Evolutionary conservation across 139 green algal species (phyloP).

Genomic region (Desmodesmus armatus): DNA sequence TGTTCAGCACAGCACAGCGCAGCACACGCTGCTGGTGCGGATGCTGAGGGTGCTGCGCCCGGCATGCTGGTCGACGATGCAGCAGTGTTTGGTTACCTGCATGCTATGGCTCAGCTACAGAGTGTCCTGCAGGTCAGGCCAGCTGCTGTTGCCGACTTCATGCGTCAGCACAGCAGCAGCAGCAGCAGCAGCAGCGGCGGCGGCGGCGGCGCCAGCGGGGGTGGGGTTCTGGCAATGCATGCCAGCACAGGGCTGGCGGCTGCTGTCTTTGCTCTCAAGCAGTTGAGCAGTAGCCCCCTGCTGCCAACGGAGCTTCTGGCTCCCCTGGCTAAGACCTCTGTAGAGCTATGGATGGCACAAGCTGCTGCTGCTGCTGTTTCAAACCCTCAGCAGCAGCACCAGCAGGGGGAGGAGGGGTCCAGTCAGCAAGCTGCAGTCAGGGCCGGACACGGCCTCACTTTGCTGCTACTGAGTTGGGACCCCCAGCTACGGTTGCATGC

Average conservation of each 20-base stretch:
- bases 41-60: neutral
- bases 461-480: constrained; percentile 5
- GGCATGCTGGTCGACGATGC: constrained; percentile 1
- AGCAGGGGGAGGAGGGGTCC: neutral
- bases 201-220: neutral
- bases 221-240: neutral
- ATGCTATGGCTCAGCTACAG: neutral
- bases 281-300: neutral
- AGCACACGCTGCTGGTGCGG: neutral
- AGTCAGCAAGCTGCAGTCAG: neutral
- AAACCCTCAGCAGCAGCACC: constrained; percentile 16
- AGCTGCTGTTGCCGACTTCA: neutral
- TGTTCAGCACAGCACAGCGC: too few species aligned
- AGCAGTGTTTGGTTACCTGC: constrained; percentile 2
- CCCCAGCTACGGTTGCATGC: neutral
- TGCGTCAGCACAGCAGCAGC: neutral
- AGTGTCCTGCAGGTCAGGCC: constrained; percentile 8
- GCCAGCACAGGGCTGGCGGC: neutral
- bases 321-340: neutral
- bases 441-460: neutral
- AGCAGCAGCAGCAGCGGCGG: constrained; percentile 23
- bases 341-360: neutral
- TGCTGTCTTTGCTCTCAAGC: constrained; percentile 18
- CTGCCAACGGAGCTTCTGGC: constrained; percentile 9
- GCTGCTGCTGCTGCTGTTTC: constrained; percentile 1